A percentile compares a stretch with the other conserved stretches of the same genome.
Evolutionary conservation across 805 yeast species (phyloP).

Genomic region (Sugiyamaella floridensis): DNA sequence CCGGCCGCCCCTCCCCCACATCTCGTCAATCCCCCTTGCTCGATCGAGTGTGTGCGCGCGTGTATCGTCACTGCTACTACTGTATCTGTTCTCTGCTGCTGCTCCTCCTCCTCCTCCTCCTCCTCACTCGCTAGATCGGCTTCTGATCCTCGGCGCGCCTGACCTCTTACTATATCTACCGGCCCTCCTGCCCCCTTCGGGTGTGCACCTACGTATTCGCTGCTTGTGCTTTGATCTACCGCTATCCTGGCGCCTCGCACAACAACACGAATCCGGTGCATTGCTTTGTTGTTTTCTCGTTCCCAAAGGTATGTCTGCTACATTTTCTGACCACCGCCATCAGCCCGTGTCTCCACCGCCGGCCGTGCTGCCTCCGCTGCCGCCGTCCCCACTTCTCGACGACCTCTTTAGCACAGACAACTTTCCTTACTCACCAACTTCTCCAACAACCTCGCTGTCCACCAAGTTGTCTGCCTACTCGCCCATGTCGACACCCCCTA

Average conservation of each 20-base stretch:
- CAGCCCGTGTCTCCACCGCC: constrained; percentile 3
- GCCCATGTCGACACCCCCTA: neutral
- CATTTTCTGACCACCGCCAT: neutral
- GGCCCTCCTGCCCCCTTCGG: neutral
- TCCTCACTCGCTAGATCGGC: neutral
- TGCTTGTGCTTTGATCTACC: neutral
- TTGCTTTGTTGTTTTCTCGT: neutral
- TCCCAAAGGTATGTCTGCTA: neutral
- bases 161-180: too few species aligned
- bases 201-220: neutral
- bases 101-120: neutral
- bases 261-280: neutral
- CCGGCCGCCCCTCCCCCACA: neutral
- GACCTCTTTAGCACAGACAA: neutral
- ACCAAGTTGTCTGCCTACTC: neutral
- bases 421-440: neutral
- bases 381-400: constrained; percentile 1
- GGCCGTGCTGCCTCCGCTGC: constrained; percentile 8
- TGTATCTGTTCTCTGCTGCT: neutral
- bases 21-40: neutral
- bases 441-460: neutral
- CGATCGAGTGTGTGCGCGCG: neutral
- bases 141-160: too few species aligned
- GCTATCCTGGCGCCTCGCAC: neutral
- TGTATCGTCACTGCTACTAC: neutral